phyloP scores from a whole-genome alignment of 495 filamentous ascomycete genomes.

The Wilcoxina mikolae region DNA sequence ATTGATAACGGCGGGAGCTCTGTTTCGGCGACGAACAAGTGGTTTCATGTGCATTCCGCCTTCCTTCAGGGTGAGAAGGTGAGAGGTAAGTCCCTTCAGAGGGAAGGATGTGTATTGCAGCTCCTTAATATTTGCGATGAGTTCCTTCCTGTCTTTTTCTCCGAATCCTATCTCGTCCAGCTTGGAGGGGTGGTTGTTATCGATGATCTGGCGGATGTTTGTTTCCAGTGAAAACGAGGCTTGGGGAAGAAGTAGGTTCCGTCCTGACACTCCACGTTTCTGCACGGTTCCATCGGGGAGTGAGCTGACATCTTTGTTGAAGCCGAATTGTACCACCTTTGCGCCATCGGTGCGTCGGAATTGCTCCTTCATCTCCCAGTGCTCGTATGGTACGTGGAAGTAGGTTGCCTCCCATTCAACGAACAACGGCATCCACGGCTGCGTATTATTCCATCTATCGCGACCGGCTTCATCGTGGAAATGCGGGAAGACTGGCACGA shows the following conservation, averaged over 20 bases:
- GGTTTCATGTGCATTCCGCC: constrained; percentile 39
- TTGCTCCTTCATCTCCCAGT: constrained; percentile 28
- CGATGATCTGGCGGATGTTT: constrained; percentile 30
- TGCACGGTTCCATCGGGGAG: constrained; percentile 25
- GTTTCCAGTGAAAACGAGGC: constrained; percentile 30
- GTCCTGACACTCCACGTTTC: constrained; percentile 28
- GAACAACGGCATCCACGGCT: constrained; percentile 39
- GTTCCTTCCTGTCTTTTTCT: constrained; percentile 6
- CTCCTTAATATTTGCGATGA: constrained; percentile 3
- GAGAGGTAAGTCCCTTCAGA: constrained; percentile 32
- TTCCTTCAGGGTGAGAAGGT: constrained; percentile 32
- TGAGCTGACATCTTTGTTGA: constrained; percentile 7
- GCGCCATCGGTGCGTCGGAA: background rate
- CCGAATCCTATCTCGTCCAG: constrained; percentile 11
- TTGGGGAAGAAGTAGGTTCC: constrained; percentile 36
- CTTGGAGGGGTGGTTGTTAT: constrained; percentile 16
- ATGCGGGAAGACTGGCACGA: background rate
- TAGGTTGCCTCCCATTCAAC: constrained; percentile 42
- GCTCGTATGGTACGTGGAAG: constrained; percentile 31
- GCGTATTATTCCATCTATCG: constrained; percentile 32
- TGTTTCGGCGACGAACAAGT: constrained; percentile 10
- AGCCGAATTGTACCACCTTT: constrained; percentile 18
- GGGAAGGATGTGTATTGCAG: constrained; percentile 32
- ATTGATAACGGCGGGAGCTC: constrained; percentile 10
- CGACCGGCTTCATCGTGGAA: constrained; percentile 23